Conservation (phyloP, 108 stramenopile genomes). For the Cyclostephanos tholiformis region DNA sequence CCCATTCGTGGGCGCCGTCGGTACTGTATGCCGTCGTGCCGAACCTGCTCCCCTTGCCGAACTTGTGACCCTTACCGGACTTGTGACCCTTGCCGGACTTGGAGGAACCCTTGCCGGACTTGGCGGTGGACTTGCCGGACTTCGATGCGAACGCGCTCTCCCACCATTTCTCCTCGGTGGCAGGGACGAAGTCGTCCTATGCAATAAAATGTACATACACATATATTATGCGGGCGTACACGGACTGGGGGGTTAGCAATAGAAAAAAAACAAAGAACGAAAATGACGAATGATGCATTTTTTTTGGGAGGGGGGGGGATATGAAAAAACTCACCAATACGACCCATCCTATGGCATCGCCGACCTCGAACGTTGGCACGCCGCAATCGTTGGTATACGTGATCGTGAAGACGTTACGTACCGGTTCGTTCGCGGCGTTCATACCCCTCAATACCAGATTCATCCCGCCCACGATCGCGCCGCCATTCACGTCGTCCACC, state of each 20-base stretch:
- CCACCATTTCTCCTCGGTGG: constrained; percentile 14
- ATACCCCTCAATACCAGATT: constrained; percentile 41
- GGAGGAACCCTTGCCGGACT: constrained; percentile 1
- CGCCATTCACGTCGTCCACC: background rate
- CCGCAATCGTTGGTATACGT: constrained; percentile 45
- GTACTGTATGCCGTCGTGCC: too few species aligned
- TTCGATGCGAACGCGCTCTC: constrained; percentile 4
- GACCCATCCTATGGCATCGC: constrained; percentile 48
- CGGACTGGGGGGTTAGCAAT: background rate
- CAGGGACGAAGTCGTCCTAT: constrained; percentile 29
- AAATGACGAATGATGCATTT: background rate
- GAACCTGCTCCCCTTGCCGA: too few species aligned
- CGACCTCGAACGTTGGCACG: constrained; percentile 36
- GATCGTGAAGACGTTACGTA: constrained; percentile 44
- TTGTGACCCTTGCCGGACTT: constrained; percentile 6
- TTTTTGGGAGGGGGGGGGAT: too few species aligned
- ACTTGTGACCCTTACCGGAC: constrained; percentile 1
- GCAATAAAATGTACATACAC: background rate
- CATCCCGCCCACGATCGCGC: constrained; percentile 29
- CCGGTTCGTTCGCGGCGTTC: constrained; percentile 26
- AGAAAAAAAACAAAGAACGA: background rate
- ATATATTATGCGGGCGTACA: constrained; percentile 2
- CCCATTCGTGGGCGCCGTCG: too few species aligned
- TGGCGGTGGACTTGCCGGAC: constrained; percentile 5
- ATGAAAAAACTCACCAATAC: constrained; percentile 31